A percentile compares a stretch with the other conserved stretches of the same genome.
Conservation (phyloP, 495 filamentous ascomycete species). For the Trypethelium eluteriae region DNA sequence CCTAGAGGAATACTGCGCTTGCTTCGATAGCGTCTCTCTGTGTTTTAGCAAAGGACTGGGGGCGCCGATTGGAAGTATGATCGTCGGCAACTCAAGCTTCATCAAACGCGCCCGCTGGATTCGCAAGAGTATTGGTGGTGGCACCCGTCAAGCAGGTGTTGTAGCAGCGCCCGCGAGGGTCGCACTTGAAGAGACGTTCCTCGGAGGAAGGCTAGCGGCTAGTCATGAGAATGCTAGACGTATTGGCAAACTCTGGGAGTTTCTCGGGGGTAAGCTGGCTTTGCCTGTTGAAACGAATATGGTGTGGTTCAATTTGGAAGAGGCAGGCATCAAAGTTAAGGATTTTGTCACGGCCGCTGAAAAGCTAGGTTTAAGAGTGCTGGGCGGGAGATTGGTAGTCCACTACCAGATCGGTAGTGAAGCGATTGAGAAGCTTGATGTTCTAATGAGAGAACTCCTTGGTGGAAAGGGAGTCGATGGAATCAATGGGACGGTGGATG, state of each 20-base stretch:
- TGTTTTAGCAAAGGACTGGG: constrained; percentile 89
- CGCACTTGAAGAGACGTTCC: constrained; percentile 62
- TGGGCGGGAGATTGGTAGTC: constrained; percentile 50
- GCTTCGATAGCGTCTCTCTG: constrained; percentile 73
- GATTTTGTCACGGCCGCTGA: constrained; percentile 44
- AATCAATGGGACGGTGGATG: constrained; percentile 12
- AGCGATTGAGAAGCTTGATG: constrained; percentile 43
- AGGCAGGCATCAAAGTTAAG: constrained; percentile 37
- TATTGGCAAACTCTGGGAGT: constrained; percentile 45
- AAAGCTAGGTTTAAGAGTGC: constrained; percentile 48
- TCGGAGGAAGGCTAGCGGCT: constrained; percentile 54
- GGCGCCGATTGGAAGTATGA: constrained; percentile 75
- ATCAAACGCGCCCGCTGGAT: constrained; percentile 71
- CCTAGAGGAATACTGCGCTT: constrained; percentile 57
- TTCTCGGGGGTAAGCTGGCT: constrained; percentile 51
- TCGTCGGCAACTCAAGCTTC: constrained; percentile 58
- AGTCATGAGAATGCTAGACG: constrained; percentile 59
- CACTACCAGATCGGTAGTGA: constrained; percentile 57
- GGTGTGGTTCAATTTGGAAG: constrained; percentile 79
- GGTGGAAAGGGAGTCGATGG: constrained; percentile 22
- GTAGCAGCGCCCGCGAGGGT: constrained; percentile 53
- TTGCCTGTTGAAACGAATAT: constrained; percentile 81
- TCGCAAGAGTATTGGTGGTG: constrained; percentile 78
- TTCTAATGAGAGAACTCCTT: constrained; percentile 41
- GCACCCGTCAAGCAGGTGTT: constrained; percentile 62